phyloP scores from a whole-genome alignment of 495 filamentous ascomycete genomes.

The Tuber aestivum region DNA sequence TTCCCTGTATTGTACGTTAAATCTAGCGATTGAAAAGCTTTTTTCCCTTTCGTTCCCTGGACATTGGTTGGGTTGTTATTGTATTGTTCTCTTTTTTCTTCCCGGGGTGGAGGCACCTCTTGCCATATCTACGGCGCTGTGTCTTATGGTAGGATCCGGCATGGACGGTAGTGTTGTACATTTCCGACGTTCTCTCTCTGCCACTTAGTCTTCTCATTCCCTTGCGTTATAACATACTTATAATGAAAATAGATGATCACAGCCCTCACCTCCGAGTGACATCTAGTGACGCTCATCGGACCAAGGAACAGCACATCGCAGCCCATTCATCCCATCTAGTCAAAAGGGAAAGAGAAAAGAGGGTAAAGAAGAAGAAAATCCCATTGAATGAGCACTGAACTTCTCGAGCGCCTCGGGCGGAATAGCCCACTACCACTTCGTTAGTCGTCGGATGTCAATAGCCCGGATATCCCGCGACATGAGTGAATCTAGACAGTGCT shows the following conservation, averaged over 20 bases:
- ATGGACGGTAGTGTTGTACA: neutral
- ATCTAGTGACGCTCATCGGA: no score
- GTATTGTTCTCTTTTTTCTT: neutral
- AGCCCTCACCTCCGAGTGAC: neutral
- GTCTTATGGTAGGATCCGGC: neutral
- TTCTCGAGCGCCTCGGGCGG: neutral
- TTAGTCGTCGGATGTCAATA: neutral
- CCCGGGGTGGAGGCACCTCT: neutral
- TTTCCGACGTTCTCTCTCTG: neutral
- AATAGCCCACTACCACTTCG: neutral
- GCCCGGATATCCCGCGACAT: neutral
- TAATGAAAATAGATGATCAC: neutral
- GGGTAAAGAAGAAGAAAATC: no score
- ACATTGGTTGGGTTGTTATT: neutral
- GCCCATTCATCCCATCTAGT: neutral
- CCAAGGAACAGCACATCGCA: no score
- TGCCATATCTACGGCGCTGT: neutral
- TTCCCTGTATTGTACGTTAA: neutral
- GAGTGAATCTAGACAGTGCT: no score
- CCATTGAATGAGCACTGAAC: neutral
- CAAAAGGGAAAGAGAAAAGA: neutral
- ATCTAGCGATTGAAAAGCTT: neutral
- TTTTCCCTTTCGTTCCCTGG: neutral
- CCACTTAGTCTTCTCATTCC: neutral
- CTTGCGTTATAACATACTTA: neutral